These are phyloP conservation scores for Porogramme epimiltina DNA, from an alignment of 1,284 basidiomycete species.

Conservation along the genomic window DNA sequence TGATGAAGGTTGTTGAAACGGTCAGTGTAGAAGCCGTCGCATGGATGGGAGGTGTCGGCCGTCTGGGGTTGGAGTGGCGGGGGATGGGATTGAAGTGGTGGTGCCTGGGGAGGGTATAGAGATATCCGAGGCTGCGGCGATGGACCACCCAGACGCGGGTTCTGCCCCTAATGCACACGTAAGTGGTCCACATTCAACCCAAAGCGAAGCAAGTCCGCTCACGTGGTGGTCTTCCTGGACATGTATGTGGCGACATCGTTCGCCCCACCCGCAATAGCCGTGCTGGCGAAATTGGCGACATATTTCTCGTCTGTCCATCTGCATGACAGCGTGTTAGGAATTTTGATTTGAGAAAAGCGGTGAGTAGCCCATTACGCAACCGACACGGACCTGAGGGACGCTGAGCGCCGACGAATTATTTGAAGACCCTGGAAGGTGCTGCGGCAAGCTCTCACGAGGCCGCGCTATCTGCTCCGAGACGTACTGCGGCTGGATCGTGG, in stretches of 20 bases:
- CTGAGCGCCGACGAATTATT: neutral
- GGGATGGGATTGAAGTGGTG: no score
- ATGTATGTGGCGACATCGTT: conserved; percentile 13
- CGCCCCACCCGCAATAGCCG: conserved; percentile 8
- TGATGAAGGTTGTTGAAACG: no score
- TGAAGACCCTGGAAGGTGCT: neutral
- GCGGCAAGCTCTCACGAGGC: neutral
- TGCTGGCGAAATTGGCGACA: conserved; percentile 15
- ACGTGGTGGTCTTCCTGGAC: neutral
- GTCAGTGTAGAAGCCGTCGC: no score
- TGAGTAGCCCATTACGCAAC: neutral
- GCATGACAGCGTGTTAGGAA: neutral
- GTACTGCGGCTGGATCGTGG: neutral
- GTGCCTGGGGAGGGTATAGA: no score
- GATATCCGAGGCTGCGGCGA: no score
- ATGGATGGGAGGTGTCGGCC: no score
- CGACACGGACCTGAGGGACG: neutral
- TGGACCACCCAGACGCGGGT: no score
- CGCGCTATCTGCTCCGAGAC: neutral
- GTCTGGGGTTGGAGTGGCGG: no score
- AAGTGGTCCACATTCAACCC: no score
- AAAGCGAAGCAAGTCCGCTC: no score
- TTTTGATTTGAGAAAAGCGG: neutral
- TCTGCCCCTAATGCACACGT: no score
- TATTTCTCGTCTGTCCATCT: conserved; percentile 11